Conservation (phyloP, 768 basidiomycete genomes). For the Hypholoma fasciculare region DNA sequence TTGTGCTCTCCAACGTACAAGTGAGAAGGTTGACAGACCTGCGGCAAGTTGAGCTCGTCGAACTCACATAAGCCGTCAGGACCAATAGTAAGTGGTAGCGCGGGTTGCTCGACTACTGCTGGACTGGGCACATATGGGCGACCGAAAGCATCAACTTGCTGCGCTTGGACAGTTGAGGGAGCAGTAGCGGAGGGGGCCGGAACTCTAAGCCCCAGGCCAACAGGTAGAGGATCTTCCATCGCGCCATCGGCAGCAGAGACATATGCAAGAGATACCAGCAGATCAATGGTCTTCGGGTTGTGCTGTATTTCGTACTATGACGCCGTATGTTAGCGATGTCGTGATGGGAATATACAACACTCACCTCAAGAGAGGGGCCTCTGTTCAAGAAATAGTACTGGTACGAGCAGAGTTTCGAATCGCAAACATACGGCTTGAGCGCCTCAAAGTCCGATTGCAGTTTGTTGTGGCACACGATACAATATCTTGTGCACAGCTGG, state of each 20-base stretch:
- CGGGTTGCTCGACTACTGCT: neutral
- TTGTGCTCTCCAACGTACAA: neutral
- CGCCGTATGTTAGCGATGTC: neutral
- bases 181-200: slow-evolving; percentile 28
- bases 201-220: slow-evolving; percentile 62
- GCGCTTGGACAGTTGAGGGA: neutral
- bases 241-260: slow-evolving; percentile 51
- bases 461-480: slow-evolving; percentile 72
- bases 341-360: slow-evolving; percentile 6
- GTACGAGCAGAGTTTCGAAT: slow-evolving; percentile 63
- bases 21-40: slow-evolving; percentile 30
- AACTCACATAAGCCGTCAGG: slow-evolving; percentile 50
- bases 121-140: neutral
- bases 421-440: slow-evolving; percentile 75
- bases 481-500: slow-evolving; percentile 68
- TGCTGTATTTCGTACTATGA: slow-evolving; percentile 67
- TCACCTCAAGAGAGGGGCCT: slow-evolving; percentile 67
- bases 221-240: slow-evolving; percentile 57
- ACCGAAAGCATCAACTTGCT: neutral
- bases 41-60: slow-evolving; percentile 37
- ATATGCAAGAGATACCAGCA: slow-evolving; percentile 66
- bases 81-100: slow-evolving; percentile 14
- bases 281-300: slow-evolving; percentile 64
- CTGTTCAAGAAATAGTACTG: slow-evolving; percentile 67
- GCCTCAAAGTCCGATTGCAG: slow-evolving; percentile 52